These are phyloP conservation scores for Bipolaris bicolor DNA, from an alignment of 2,329 filamentous ascomycete genomes.

Conservation along the genomic window DNA sequence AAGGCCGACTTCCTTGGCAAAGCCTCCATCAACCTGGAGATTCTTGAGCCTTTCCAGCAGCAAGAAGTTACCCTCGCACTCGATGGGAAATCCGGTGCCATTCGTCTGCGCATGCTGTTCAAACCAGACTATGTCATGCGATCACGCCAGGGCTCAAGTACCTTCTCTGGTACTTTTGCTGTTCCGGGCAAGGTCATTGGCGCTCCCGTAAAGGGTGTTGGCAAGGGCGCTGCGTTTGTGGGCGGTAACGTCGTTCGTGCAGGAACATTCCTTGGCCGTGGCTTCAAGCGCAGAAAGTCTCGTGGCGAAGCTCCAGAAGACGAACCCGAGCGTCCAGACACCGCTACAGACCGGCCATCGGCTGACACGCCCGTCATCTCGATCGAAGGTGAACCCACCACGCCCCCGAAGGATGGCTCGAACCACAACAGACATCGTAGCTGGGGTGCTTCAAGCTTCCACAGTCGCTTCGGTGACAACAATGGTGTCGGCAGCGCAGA, in stretches of 20 bases:
- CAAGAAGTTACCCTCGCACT: constrained; percentile 76
- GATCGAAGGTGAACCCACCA: constrained; percentile 31
- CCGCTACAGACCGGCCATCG: constrained; percentile 49
- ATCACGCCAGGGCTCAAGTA: constrained; percentile 85
- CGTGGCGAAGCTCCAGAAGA: constrained; percentile 53
- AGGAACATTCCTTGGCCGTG: constrained; percentile 86
- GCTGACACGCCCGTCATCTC: constrained; percentile 42
- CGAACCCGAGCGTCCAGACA: constrained; percentile 51
- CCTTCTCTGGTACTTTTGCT: constrained; percentile 89
- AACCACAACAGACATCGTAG: constrained; percentile 45
- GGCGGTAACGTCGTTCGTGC: constrained; percentile 85
- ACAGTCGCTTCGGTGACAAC: constrained; percentile 41
- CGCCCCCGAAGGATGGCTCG: constrained; percentile 16
- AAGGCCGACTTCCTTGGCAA: constrained; percentile 89
- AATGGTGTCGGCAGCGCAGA: constrained; percentile 60
- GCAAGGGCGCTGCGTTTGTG: constrained; percentile 73
- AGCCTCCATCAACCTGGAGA: constrained; percentile 74
- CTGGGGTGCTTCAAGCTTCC: constrained; percentile 51
- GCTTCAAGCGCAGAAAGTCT: constrained; percentile 75
- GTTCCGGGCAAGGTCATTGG: constrained; percentile 89
- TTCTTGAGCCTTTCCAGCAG: constrained; percentile 83
- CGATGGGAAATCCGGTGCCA: constrained; percentile 85
- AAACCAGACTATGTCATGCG: constrained; percentile 89
- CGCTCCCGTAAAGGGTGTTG: constrained; percentile 91
- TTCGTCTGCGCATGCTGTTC: constrained; percentile 87